Percentiles rank a stretch among this genome's conserved stretches.
These are phyloP conservation scores for Wickerhamiella nectarea DNA, from an alignment of 805 yeast genomes.

Conservation along the genomic window DNA sequence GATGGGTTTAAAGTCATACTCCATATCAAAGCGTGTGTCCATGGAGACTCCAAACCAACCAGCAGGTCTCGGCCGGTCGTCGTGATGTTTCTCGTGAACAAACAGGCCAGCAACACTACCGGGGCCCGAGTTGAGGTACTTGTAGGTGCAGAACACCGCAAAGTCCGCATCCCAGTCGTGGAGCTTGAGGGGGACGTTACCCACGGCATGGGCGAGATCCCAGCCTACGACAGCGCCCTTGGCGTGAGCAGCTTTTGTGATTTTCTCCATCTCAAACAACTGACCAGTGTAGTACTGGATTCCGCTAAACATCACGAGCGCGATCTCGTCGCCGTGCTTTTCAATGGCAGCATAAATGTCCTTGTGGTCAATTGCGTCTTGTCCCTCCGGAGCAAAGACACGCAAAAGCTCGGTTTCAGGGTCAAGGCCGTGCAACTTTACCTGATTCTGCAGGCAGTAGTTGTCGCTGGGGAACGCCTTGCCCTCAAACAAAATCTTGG, in stretches of 20 bases:
- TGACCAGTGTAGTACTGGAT: slow-evolving; percentile 91
- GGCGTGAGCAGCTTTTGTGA: slow-evolving; percentile 52
- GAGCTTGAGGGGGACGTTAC: slow-evolving; percentile 61
- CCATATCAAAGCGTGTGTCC: slow-evolving; percentile 60
- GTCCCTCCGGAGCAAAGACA: slow-evolving; percentile 45
- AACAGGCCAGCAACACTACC: slow-evolving; percentile 85
- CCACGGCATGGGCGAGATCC: slow-evolving; percentile 93
- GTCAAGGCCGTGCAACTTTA: slow-evolving; percentile 41
- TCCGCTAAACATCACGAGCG: slow-evolving; percentile 71
- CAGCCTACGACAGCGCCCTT: slow-evolving; percentile 51
- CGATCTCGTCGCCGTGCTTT: slow-evolving; percentile 44
- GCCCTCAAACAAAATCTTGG: slow-evolving; percentile 69
- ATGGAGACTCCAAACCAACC: slow-evolving; percentile 97
- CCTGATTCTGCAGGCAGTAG: slow-evolving; percentile 70
- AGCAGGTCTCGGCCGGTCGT: slow-evolving; percentile 52
- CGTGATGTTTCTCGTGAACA: slow-evolving; percentile 41
- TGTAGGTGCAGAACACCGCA: slow-evolving; percentile 91
- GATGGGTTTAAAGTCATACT: slow-evolving; percentile 63
- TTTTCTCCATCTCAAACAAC: slow-evolving; percentile 55
- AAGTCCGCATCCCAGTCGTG: slow-evolving; percentile 90
- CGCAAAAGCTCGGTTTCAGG: slow-evolving; percentile 49
- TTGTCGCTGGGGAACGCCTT: slow-evolving; percentile 88
- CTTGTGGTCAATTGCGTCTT: slow-evolving; percentile 44
- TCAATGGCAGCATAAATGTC: slow-evolving; percentile 47
- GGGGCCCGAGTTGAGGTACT: slow-evolving; percentile 84